Evolutionary conservation across 2,329 filamentous ascomycete genomes (phyloP).

Genomic region (Fusarium sp.): DNA sequence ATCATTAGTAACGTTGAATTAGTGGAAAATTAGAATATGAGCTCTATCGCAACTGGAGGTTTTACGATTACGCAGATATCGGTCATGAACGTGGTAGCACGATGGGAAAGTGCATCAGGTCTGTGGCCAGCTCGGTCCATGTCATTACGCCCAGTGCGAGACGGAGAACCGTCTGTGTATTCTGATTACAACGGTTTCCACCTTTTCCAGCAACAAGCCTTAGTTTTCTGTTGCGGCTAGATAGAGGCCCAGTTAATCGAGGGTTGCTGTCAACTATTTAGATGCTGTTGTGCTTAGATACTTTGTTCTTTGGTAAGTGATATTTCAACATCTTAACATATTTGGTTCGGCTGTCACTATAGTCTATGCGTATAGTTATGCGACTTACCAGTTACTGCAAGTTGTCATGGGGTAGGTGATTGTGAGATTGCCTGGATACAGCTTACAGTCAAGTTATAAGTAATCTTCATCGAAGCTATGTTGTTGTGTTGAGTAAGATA

Average conservation of each 20-base stretch:
- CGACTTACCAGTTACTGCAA: accelerated
- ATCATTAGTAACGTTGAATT: not conserved
- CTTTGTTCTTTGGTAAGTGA: not conserved
- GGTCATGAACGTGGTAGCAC: no score
- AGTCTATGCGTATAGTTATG: not conserved
- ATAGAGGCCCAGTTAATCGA: not conserved
- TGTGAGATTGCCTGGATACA: not conserved
- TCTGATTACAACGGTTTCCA: not conserved
- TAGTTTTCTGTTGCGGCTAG: not conserved
- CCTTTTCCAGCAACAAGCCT: not conserved
- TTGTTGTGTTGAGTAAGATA: accelerated
- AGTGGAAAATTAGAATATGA: not conserved
- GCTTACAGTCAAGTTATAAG: not conserved
- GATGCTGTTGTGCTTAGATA: not conserved
- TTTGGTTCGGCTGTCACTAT: not conserved
- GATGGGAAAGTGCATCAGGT: not conserved
- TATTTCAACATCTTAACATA: not conserved
- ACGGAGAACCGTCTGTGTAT: no score
- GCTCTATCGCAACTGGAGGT: no score
- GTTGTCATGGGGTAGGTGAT: not conserved
- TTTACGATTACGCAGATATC: not conserved
- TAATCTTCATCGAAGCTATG: accelerated
- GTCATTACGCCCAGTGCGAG: not conserved
- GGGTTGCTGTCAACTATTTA: no score
- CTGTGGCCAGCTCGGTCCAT: not conserved